Evolutionary conservation across 2,329 filamentous ascomycete species (phyloP), one percentile per base, ranked within the genome.

Genomic region (Microcyclospora pomicola): DNA sequence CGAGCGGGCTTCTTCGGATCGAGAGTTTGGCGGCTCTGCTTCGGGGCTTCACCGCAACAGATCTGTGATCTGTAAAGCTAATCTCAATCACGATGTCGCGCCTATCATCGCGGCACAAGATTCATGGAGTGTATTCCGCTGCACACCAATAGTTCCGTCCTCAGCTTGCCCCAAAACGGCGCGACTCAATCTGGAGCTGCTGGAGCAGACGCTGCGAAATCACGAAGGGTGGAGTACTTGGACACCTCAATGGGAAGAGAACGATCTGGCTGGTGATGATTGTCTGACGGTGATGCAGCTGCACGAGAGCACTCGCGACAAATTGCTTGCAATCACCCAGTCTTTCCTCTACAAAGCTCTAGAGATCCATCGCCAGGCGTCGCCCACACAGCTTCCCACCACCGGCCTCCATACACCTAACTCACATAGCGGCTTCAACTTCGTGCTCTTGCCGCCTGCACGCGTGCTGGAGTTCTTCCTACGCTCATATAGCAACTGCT

Each of bases 281-380:
- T 59, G 63, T 31, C 54, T 71, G 31, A 58, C 58, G 4, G 65
- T 70, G 10, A 62, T 67, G 49, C 65, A 62, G 28, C 51, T 71
- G 35, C 66, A 68, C 33, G 68, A 70, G 39, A 61, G 68, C 33
- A 77, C 76, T 2, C 68, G 78, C 27, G 79, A 83, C 53, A 77
- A 75, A 53, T 71, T 82, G 49, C 67, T 81, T n/a, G 77, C 76
- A 35, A 80, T 82, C 43, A 80, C 77, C 0, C 78, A 82, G 53
- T 73, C 67, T 31, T 82, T 81, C 53, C 61, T 82, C 7, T 75
- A 80, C 58, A 82, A 80, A 50, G 79, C 79, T 1, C 66, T 82
- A 2, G 75, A 80, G 11, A 79, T 78, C 32, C 77, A 82, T 54
- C 69, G 71, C 34, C 36, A 45, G 39, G 40, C 41, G 16, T 31